Evolutionary conservation across 164 flowering plant genomes (phyloP).

Genomic region (Hamamelis virginiana): DNA sequence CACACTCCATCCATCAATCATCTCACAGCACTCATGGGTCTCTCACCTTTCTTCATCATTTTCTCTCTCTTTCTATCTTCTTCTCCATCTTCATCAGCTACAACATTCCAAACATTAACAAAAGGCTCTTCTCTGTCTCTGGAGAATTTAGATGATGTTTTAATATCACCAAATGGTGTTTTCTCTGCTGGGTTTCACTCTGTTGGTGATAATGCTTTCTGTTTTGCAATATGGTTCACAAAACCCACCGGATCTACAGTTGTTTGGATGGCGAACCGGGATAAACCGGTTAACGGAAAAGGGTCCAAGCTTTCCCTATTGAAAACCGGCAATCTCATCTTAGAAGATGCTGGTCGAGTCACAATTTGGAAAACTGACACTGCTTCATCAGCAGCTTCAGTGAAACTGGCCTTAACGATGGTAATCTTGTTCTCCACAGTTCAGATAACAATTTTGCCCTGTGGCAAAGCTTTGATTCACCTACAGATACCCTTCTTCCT

Average conservation of each 20-base stretch:
- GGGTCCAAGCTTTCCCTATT: slow-evolving; percentile 26
- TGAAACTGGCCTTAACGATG: slow-evolving; percentile 13
- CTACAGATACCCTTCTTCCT: slow-evolving; percentile 50
- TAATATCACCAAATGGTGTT: slow-evolving; percentile 17
- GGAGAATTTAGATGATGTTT: slow-evolving; percentile 11
- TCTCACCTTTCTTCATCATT: too few relatives aligned
- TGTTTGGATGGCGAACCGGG: slow-evolving; percentile 53
- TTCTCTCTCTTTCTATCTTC: too few relatives aligned
- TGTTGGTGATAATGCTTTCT: slow-evolving; percentile 33
- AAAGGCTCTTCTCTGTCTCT: slow-evolving; percentile 23
- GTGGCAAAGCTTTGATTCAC: slow-evolving; percentile 45
- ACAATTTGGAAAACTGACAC: slow-evolving; percentile 25
- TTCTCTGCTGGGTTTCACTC: slow-evolving; percentile 33
- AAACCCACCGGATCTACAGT: slow-evolving; percentile 5
- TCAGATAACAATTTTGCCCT: background rate
- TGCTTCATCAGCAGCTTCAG: background rate
- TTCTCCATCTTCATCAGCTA: too few relatives aligned
- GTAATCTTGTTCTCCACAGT: slow-evolving; percentile 33
- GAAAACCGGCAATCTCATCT: slow-evolving; percentile 23
- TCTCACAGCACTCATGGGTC: too few relatives aligned
- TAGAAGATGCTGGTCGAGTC: slow-evolving; percentile 23
- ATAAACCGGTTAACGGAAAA: slow-evolving; percentile 40
- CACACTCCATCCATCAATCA: too few relatives aligned
- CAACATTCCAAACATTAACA: background rate
- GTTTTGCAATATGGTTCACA: slow-evolving; percentile 36